Evolutionary conservation across 1,139 yeast species (phyloP), one percentile per base, ranked within the genome.

Genomic region (Sugiyamaella grinbergsii): DNA sequence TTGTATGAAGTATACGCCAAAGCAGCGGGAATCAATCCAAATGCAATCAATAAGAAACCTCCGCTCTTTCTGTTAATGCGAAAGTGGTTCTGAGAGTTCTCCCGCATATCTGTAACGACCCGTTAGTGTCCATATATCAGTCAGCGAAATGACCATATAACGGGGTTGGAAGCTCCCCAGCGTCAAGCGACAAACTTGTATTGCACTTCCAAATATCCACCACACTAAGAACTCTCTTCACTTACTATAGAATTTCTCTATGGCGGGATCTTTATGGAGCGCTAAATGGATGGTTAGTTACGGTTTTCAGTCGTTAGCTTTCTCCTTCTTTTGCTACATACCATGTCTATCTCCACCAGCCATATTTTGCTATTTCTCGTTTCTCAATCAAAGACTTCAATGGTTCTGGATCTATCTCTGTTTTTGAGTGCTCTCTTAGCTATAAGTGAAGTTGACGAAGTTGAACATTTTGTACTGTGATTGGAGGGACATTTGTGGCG

Each of bases 11-110:
- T 58, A 54, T 61, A 66, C 33, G 67, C 61, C 44, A 68, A 50
- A 13, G 60, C 62, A 20, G 66, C 64, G 40, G 72, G 72, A 32
- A 67, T 58, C 45, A 66, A 52, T 18, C 66, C 71, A n/a, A 66
- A 56, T 20, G 63, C 58, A 26, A 62, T 55, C 41, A 68, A 47
- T 23, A 67, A 63, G 54, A 64, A 64, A n/a, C 64, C 56, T 42
- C 70, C 70, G 52, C 62, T 58, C 54, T 61, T 60, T 34, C 55
- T 55, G 56, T 56, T 68, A 58, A 65, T 55, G 51, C 64, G 62
- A 61, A 68, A 68, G 59, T 63, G 54, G 52, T 60, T 56, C 34
- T 63, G 61, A 46, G 65, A 58, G 59, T 64, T 64, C 43, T 59
- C 66, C 48, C 71, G 62, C 69, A 67, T 61, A 28, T 53, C 62